Percentiles rank a stretch among this genome's conserved stretches.
Evolutionary conservation across 192 early-diverging fungal species (phyloP).

Genomic region (Entomortierella chlamydospora): DNA sequence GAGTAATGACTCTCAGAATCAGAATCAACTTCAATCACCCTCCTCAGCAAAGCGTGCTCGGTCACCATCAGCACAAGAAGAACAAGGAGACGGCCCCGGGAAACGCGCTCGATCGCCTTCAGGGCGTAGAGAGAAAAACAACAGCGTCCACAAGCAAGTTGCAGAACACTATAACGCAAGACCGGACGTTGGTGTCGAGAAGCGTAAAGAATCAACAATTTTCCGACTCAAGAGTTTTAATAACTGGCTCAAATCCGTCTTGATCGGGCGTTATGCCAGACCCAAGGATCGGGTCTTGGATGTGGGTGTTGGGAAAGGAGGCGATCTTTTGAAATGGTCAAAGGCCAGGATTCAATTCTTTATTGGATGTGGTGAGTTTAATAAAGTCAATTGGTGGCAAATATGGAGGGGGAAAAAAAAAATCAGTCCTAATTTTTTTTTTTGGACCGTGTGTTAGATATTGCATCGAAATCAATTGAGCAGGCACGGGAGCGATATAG

Average conservation of each 20-base stretch:
- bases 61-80: slow-evolving; percentile 16
- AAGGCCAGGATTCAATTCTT: slow-evolving; percentile 79
- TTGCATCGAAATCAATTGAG: slow-evolving; percentile 85
- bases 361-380: slow-evolving; percentile 76
- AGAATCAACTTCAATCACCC: slow-evolving; percentile 1
- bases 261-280: slow-evolving; percentile 77
- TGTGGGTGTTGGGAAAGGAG: slow-evolving; percentile 95
- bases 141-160: slow-evolving; percentile 54
- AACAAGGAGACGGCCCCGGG: not conserved
- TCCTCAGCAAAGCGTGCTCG: slow-evolving; percentile 12
- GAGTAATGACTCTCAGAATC: not conserved
- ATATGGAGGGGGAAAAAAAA: too few relatives aligned
- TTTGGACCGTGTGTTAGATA: slow-evolving; percentile 64
- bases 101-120: slow-evolving; percentile 10
- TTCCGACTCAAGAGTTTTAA: slow-evolving; percentile 91
- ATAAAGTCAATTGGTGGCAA: too few relatives aligned
- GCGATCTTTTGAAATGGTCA: slow-evolving; percentile 86
- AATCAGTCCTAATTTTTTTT: too few relatives aligned
- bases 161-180: slow-evolving; percentile 88
- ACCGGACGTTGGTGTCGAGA: slow-evolving; percentile 79
- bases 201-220: slow-evolving; percentile 85
- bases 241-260: slow-evolving; percentile 95
- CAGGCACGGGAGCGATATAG: slow-evolving; percentile 82
- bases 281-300: slow-evolving; percentile 77
- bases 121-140: not conserved